Evolutionary conservation across 352 stramenopile species (phyloP).

Genomic region (Stephanocyclus meneghinianus): DNA sequence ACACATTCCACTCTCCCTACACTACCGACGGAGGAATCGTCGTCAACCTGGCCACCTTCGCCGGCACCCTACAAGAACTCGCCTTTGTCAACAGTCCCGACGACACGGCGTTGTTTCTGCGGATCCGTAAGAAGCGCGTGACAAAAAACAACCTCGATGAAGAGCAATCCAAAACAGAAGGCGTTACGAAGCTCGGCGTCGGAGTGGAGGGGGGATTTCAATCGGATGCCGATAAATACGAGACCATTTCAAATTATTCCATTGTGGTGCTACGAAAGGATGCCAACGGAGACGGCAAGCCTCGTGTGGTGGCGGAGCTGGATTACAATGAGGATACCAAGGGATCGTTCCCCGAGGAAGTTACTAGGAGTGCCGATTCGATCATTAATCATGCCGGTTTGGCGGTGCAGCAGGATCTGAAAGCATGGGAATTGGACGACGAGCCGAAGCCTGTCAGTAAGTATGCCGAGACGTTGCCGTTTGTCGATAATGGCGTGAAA

Average conservation of each 20-base stretch:
- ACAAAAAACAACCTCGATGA: conserved; percentile 25
- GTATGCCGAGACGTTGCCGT: conserved; percentile 81
- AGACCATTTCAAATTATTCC: conserved; percentile 84
- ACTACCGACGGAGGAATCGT: conserved; percentile 81
- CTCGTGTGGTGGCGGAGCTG: conserved; percentile 55
- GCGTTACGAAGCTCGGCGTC: conserved; percentile 88
- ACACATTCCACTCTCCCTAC: conserved; percentile 93
- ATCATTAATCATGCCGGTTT: conserved; percentile 82
- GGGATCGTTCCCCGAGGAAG: conserved; percentile 61
- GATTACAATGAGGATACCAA: conserved; percentile 67
- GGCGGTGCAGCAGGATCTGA: conserved; percentile 75
- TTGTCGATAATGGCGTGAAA: conserved; percentile 84
- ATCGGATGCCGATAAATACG: conserved; percentile 89
- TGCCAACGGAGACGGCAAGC: neutral
- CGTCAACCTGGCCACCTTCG: conserved; percentile 92
- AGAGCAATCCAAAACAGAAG: neutral
- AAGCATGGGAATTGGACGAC: conserved; percentile 83
- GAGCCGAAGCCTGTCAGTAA: conserved; percentile 84
- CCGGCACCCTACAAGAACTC: conserved; percentile 87
- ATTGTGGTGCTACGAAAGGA: conserved; percentile 83
- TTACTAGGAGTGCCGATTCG: conserved; percentile 76
- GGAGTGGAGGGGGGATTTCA: conserved; percentile 93
- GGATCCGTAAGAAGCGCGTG: conserved; percentile 54
- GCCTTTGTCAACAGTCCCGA: conserved; percentile 58
- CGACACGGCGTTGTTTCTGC: conserved; percentile 44